Evolutionary conservation across 2,329 filamentous ascomycete genomes (phyloP), one percentile per base, ranked within the genome.

Genomic region (Penicillium palitans): DNA sequence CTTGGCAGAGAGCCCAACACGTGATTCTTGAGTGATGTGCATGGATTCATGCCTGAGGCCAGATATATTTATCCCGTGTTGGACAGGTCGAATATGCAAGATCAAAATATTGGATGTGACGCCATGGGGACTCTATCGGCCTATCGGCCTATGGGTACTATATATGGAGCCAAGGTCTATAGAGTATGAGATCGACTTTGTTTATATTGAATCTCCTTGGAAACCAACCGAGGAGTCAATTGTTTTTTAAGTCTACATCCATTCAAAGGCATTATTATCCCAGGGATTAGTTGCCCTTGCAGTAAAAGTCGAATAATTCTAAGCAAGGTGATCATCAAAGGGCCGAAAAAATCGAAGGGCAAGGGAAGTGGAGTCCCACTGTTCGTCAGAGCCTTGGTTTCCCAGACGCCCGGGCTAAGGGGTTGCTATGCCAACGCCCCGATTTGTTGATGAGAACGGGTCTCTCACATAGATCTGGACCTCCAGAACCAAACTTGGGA

Each of bases 361-460:
- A 55, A 54, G 46, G 53, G 63, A 39, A 40, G 35, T 65, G 60
- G 65, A 60, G 65, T 55, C 60, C 66, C 59, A 52, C 25, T 52
- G 19, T 42, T 55, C 56, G 64, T 66, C 59, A 62, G 59, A 61
- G 59, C 58, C 42, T 52, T 70, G 64, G 70, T 70, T 72, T 70
- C 66, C 69, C 64, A 61, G 67, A 69, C 70, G 69, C 68, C 55
- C 58, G 58, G 54, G 41, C 61, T 44, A 19, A 40, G 33, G 0
- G 13, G 73, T 76, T 74, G 72, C 72, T 68, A 68, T 71, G 73
- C 69, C 72, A 75, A 76, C 73, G 4, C 49, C 27, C 60, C 64
- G 63, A 59, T 71, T 75, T 76, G 73, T 76, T 76, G 73, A 75
- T 71, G 67, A 65, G 69, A 70, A 68, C 71, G 64, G 70, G 70